Conservation (phyloP, 1,284 basidiomycete genomes). For the Chalciporus sp. region DNA sequence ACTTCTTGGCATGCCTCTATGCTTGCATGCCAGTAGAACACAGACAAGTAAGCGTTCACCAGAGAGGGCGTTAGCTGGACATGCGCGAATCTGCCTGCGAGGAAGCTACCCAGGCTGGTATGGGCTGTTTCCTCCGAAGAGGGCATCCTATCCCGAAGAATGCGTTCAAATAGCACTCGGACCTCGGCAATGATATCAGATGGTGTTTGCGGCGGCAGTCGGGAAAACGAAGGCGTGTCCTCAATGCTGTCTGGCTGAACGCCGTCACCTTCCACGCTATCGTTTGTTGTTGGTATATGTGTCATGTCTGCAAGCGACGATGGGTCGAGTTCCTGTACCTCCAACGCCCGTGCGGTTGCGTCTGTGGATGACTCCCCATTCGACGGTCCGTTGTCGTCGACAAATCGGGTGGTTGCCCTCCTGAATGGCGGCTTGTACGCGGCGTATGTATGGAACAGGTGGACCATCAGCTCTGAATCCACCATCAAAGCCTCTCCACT, state of each 20-base stretch:
- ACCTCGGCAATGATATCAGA: constrained; percentile 78
- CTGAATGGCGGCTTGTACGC: constrained; percentile 74
- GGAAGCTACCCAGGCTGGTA: constrained; percentile 1
- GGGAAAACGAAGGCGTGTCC: constrained; percentile 46
- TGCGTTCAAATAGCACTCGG: constrained; percentile 67
- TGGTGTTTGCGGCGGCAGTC: constrained; percentile 73
- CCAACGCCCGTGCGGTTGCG: constrained; percentile 1
- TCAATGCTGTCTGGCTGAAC: background rate
- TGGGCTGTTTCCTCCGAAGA: constrained; percentile 1
- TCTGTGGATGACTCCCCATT: constrained; percentile 13
- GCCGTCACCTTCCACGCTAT: background rate
- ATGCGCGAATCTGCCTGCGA: constrained; percentile 50
- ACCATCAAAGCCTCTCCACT: constrained; percentile 40
- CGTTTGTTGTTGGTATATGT: background rate
- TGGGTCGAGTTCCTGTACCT: background rate
- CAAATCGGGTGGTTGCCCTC: constrained; percentile 46
- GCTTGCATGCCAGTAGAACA: constrained; percentile 67
- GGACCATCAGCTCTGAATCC: constrained; percentile 77
- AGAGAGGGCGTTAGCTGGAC: constrained; percentile 67
- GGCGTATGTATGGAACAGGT: constrained; percentile 89
- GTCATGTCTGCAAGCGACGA: background rate
- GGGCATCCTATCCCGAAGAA: constrained; percentile 53
- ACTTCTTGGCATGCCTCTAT: constrained; percentile 50
- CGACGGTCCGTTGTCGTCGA: constrained; percentile 24
- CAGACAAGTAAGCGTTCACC: constrained; percentile 82